Base-by-base conservation (phyloP, 2,329 filamentous ascomycete genomes). In the Aspergillus niger region DNA sequence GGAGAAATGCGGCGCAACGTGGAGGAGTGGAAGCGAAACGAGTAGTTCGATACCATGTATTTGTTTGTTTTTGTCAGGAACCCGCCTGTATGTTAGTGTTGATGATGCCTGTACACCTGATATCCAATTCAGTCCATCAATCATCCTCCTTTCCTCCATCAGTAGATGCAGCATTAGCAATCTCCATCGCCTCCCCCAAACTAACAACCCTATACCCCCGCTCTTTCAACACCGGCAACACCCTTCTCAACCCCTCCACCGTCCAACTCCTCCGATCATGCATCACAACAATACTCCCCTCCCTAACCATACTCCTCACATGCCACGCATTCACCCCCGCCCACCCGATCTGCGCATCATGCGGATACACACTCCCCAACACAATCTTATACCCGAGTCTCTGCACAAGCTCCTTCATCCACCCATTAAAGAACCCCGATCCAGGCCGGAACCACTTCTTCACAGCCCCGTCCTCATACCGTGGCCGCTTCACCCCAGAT, bases 231-330 rank as follows among this genome's bases (percentile, higher is more conserved):
- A 91, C 89, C 0, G 89, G 89, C 66, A 97, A 74, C 41, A 95
- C 88, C 61, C 80, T 84, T 41, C 81, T 80, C 76, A 96, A 72
- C 91, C 96, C 95, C 0, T 90, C 89, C 51, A 84, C 81, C 26
- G 91, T 96, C 91, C 92, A 96, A n/a, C 82, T 80, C 70, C 92
- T 82, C 65, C 92, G 76, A 78, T 97, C 92, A 78, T 97, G 92
- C 71, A 91, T 93, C 55, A 97, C 89, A 63, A 97, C 88, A 59
- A 97, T 89, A 28, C 85, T 88, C 0, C 92, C 92, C 0, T 90
- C 88, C 50, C 85, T 81, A 38, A 89, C 81, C 89, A 92, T 92
- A 77, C 90, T 92, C 67, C 96, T 75, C 3, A 96, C 85, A 78
- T 96, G 92, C 65, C 80, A 82, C 7, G 91, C 89, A 76, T 97